Evolutionary conservation across 176 grass and related monocot species (phyloP).

Genomic region (Puya raimondii): DNA sequence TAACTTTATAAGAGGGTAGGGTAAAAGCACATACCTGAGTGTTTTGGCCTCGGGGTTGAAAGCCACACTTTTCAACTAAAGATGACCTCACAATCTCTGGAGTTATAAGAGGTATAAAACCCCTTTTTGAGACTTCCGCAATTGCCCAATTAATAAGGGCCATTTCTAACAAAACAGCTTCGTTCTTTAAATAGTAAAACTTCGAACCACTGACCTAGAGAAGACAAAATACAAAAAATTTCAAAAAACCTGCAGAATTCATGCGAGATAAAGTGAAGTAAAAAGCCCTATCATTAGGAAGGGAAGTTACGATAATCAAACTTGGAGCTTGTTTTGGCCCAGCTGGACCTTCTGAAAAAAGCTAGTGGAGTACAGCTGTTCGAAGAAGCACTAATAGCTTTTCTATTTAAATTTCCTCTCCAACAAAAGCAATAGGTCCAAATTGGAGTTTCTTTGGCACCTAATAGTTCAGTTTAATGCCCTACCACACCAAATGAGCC

Average conservation of each 20-base stretch:
- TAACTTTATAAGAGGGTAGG: neutral
- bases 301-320: too few relatives aligned
- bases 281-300: too few relatives aligned
- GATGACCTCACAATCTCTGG: conserved; percentile 94
- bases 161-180: conserved; percentile 89
- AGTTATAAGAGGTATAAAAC: conserved; percentile 86
- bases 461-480: too few relatives aligned
- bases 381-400: too few relatives aligned
- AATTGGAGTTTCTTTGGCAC: too few relatives aligned
- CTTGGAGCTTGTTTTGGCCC: too few relatives aligned
- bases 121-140: conserved; percentile 70
- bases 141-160: conserved; percentile 86
- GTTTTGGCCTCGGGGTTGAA: conserved; percentile 85
- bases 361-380: too few relatives aligned
- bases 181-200: conserved; percentile 98
- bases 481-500: too few relatives aligned
- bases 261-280: too few relatives aligned
- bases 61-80: conserved; percentile 90
- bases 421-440: too few relatives aligned
- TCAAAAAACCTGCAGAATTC: conserved; percentile 1
- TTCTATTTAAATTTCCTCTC: too few relatives aligned
- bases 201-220: conserved; percentile 82
- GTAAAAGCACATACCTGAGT: conserved; percentile 51
- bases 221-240: conserved; percentile 15
- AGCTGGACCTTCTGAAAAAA: too few relatives aligned